Evolutionary conservation across 2,329 filamentous ascomycete species (phyloP).

Genomic region (Talaromyces funiculosus): DNA sequence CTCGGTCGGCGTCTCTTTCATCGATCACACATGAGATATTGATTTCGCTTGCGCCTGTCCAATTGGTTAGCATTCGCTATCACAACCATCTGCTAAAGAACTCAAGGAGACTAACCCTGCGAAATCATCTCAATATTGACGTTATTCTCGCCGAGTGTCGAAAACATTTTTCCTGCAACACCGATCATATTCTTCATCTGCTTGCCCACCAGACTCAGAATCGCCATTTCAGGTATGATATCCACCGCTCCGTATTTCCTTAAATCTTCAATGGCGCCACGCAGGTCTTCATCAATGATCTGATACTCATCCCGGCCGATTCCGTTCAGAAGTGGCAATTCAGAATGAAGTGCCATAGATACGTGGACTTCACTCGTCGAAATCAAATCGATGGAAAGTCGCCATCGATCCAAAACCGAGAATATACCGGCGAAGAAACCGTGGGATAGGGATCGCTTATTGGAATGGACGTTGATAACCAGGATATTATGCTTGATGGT

Average conservation of each 20-base stretch:
- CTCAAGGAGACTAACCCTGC: constrained; percentile 61
- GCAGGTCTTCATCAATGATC: constrained; percentile 59
- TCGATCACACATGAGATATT: constrained; percentile 98
- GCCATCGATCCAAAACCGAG: constrained; percentile 77
- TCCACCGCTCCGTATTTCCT: constrained; percentile 82
- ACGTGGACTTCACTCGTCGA: constrained; percentile 96
- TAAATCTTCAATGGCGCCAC: constrained; percentile 64
- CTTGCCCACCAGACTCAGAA: constrained; percentile 86
- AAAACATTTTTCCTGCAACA: constrained; percentile 91
- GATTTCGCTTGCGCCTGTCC: constrained; percentile 86
- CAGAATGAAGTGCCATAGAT: constrained; percentile 89
- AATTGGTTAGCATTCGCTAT: constrained; percentile 11
- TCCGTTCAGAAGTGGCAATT: constrained; percentile 51
- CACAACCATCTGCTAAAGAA: neutral
- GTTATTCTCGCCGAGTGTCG: constrained; percentile 83
- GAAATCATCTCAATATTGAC: constrained; percentile 99
- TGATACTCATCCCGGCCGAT: constrained; percentile 44
- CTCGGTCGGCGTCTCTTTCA: constrained; percentile 80
- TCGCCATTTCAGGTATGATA: constrained; percentile 86
- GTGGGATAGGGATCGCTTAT: constrained; percentile 92
- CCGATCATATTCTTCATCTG: constrained; percentile 98
- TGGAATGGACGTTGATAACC: constrained; percentile 96
- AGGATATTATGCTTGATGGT: constrained; percentile 97
- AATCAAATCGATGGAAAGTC: constrained; percentile 90
- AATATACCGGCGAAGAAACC: constrained; percentile 95